These are phyloP conservation scores for Firmiana major DNA, from an alignment of 345 rosid genomes.

Conservation along the genomic window DNA sequence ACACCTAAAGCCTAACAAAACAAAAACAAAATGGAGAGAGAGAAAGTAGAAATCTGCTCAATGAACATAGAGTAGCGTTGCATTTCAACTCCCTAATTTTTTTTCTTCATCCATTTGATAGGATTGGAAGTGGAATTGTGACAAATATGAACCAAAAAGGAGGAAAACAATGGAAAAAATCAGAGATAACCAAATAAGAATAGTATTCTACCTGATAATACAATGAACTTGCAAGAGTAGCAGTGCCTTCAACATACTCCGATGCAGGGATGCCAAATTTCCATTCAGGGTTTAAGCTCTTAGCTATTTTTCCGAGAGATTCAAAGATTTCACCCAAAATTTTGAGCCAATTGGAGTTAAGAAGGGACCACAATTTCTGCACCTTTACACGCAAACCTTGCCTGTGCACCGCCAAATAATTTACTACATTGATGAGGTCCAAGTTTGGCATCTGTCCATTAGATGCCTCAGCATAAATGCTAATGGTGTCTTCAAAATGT, in stretches of 20 bases:
- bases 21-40: slow-evolving; percentile 12
- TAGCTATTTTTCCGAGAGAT: slow-evolving; percentile 53
- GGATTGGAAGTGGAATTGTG: background rate
- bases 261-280: slow-evolving; percentile 71
- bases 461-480: slow-evolving; percentile 87
- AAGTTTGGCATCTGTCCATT: slow-evolving; percentile 99
- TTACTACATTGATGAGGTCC: slow-evolving; percentile 85
- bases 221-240: slow-evolving; percentile 85
- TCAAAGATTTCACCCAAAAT: slow-evolving; percentile 61
- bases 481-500: slow-evolving; percentile 57
- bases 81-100: background rate
- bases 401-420: slow-evolving; percentile 82
- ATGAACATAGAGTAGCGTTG: background rate
- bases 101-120: background rate
- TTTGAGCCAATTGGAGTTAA: slow-evolving; percentile 53
- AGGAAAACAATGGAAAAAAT: background rate
- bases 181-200: slow-evolving; percentile 15
- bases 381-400: slow-evolving; percentile 78
- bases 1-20: slow-evolving; percentile 74
- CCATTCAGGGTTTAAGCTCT: slow-evolving; percentile 59
- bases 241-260: slow-evolving; percentile 81
- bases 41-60: background rate
- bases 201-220: slow-evolving; percentile 66
- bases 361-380: slow-evolving; percentile 59
- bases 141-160: background rate